Percentiles rank a stretch among this genome's conserved stretches.
Evolutionary conservation across 441 rosid species (phyloP).

Genomic region (Bocquillonia castaneifolia): DNA sequence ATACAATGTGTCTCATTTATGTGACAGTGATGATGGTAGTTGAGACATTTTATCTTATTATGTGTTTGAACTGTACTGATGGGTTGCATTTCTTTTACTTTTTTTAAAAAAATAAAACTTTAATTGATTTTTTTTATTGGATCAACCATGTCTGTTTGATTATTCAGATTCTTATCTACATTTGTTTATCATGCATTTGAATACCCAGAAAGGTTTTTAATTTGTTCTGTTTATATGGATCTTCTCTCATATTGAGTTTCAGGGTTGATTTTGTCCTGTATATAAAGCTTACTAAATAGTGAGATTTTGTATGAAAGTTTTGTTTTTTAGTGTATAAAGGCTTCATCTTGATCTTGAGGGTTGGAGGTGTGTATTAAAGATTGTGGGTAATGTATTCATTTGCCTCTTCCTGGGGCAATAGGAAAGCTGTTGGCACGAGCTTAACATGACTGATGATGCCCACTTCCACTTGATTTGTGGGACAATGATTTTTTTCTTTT

Average conservation of each 20-base stretch:
- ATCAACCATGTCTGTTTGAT: background rate
- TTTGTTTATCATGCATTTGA: background rate
- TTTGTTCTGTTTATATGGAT: too few species aligned
- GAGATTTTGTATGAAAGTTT: too few species aligned
- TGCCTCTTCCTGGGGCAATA: background rate
- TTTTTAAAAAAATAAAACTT: too few species aligned
- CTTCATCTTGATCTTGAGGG: background rate
- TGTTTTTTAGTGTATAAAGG: background rate
- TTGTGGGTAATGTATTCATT: background rate
- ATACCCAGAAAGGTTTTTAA: background rate
- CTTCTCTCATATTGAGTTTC: too few species aligned
- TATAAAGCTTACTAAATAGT: too few species aligned
- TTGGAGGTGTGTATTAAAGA: background rate
- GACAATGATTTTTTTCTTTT: background rate
- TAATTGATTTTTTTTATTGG: background rate
- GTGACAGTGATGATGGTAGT: background rate
- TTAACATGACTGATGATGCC: constrained; percentile 1
- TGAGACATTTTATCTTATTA: background rate
- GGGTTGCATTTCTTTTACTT: background rate
- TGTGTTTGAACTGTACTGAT: background rate
- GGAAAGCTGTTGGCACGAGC: background rate
- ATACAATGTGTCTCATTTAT: background rate
- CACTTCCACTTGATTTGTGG: background rate
- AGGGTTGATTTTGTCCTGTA: too few species aligned
- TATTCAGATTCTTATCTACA: too few species aligned